phyloP scores from a whole-genome alignment of 805 yeast species.

The Sugiyamaella valdiviana region DNA sequence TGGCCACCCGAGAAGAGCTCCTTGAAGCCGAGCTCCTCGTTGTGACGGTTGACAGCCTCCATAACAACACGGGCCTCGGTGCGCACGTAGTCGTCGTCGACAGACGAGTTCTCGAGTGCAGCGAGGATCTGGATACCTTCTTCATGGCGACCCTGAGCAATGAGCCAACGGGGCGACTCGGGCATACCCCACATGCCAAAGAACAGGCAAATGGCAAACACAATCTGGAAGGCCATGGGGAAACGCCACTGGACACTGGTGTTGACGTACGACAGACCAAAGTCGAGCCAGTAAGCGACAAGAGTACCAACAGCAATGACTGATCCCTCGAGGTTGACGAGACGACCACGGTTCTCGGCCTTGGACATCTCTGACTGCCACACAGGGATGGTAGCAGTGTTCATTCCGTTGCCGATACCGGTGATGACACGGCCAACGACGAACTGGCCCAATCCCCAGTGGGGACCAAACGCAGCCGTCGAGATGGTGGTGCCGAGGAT shows the following conservation, averaged over 20 bases:
- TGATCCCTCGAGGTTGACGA: slow-evolving; percentile 66
- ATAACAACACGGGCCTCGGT: slow-evolving; percentile 17
- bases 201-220: slow-evolving; percentile 47
- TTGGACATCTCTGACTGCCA: slow-evolving; percentile 75
- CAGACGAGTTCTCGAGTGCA: slow-evolving; percentile 32
- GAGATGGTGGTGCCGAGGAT: slow-evolving; percentile 61
- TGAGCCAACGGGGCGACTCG: slow-evolving; percentile 81
- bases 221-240: slow-evolving; percentile 66
- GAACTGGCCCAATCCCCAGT: slow-evolving; percentile 53
- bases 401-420: slow-evolving; percentile 72
- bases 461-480: slow-evolving; percentile 34
- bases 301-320: slow-evolving; percentile 72
- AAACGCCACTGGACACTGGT: slow-evolving; percentile 59
- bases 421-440: slow-evolving; percentile 67
- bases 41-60: slow-evolving; percentile 17
- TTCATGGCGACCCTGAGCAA: slow-evolving; percentile 54
- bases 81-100: slow-evolving; percentile 10
- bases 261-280: slow-evolving; percentile 57
- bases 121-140: slow-evolving; percentile 44
- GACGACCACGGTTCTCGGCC: slow-evolving; percentile 59
- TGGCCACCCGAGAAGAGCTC: slow-evolving; percentile 41
- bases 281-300: slow-evolving; percentile 50
- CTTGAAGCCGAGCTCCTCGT: slow-evolving; percentile 16
- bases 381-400: slow-evolving; percentile 77
- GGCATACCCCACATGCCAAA: slow-evolving; percentile 61